Base-by-base conservation (phyloP, 2,329 filamentous ascomycete species). In the Aspergillus latus region DNA sequence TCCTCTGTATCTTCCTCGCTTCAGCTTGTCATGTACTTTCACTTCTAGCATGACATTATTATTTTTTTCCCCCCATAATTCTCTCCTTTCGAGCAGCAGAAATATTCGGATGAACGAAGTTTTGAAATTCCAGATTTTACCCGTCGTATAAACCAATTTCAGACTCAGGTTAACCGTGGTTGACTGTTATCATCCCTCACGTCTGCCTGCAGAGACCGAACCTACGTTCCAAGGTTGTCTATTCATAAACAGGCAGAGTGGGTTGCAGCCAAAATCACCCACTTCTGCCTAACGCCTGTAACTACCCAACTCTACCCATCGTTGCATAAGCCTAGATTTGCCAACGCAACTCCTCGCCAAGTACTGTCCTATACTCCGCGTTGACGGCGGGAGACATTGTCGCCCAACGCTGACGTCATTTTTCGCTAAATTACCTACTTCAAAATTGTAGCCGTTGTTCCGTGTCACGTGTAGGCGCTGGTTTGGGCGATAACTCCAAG, bases 381-480 rank as follows among this genome's bases (percentile, higher is more conserved):
- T 28, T 16, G 15, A 2, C 39, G 9, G 39, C 21, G n/a, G 16
- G 28, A 16, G 10, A 5, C 5, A 29, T 30, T 45, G 43, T 30
- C 26, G 26, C 26, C 43, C 26, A 45, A 49, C n/a, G 13, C 13
- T 50, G 37, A 49, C 16, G 36, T 50, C 37, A 42, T 50, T 43
- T 43, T 37, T 50, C 48, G 48, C 48, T 42, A 50, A 50, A 13
- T 36, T 36, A 44, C 26, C 29, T 44, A 43, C 21, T 21, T 43
- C 26, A 13, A 30, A 13, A 15, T 15, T 29, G 34, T 9, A n/a
- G n/a, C 15, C 5, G 29, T 34, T 47, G 16, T 34, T 37, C 2
- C 13, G 9, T 47, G 29, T 47, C 44, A 47, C 44, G 44, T 47
- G 44, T 9, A 36, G 13, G 34, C 9, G 34, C 13, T 9, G 34